Conservation (phyloP, 345 rosid species). For the Lepidium aucheri region DNA sequence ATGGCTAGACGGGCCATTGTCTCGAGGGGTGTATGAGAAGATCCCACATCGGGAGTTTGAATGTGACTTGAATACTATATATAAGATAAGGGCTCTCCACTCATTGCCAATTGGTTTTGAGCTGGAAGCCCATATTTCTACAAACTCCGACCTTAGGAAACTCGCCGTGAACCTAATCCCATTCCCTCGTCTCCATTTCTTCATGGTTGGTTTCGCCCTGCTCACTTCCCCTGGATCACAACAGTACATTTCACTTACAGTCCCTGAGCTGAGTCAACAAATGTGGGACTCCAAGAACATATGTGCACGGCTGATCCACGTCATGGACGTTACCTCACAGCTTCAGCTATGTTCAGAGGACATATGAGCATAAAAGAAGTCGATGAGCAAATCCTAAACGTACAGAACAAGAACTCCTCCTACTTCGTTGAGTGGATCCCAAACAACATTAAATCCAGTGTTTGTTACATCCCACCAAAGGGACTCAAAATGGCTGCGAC, state of each 20-base stretch:
- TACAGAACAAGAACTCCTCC: conserved; percentile 20
- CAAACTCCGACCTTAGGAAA: conserved; percentile 15
- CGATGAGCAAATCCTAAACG: conserved; percentile 12
- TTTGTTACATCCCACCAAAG: conserved; percentile 14
- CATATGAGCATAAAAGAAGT: conserved; percentile 21
- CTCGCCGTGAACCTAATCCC: conserved; percentile 19
- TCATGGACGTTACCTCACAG: conserved; percentile 21
- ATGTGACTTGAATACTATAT: no score
- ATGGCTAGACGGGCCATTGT: no score
- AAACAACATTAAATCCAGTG: conserved; percentile 18
- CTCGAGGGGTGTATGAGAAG: no score
- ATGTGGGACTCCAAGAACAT: conserved; percentile 24
- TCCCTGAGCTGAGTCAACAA: conserved; percentile 18
- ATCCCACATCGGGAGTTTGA: no score
- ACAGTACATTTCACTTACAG: conserved; percentile 12
- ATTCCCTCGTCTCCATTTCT: conserved; percentile 25
- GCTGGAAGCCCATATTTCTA: no score
- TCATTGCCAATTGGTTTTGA: no score
- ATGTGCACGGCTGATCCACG: conserved; percentile 25
- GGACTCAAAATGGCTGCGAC: conserved; percentile 17
- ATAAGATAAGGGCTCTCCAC: no score
- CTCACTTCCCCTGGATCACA: conserved; percentile 19
- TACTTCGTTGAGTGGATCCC: conserved; percentile 23
- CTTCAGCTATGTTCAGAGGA: conserved; percentile 18
- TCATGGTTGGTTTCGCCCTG: conserved; percentile 20